Percentiles rank a stretch among this genome's conserved stretches.
These are phyloP conservation scores for Zasmidium citrigriseum DNA, from an alignment of 2,329 filamentous ascomycete species.

Conservation along the genomic window DNA sequence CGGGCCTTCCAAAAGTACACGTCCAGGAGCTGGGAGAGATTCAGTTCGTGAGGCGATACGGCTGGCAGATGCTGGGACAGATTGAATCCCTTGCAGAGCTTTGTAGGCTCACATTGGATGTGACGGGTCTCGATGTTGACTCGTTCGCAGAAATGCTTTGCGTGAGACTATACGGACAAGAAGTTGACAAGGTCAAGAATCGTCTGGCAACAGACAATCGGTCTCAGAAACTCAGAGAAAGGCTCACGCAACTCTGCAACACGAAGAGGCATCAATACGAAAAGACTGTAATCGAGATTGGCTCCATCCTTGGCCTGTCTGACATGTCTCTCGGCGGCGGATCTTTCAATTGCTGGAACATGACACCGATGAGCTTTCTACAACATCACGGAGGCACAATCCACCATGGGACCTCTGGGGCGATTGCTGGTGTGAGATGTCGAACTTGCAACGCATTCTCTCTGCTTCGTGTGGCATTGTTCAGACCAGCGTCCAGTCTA, in stretches of 20 bases:
- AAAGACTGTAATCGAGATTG: neutral
- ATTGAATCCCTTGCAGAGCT: neutral
- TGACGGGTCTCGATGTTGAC: neutral
- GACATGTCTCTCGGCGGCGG: neutral
- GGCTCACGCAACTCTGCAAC: neutral
- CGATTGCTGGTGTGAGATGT: too few species aligned
- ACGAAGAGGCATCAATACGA: neutral
- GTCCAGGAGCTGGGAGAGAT: neutral
- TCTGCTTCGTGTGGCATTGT: too few species aligned
- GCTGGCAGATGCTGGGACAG: neutral
- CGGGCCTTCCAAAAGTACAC: neutral
- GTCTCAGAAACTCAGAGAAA: neutral
- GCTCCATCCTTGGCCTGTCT: neutral
- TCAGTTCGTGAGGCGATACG: neutral
- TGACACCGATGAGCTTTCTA: neutral
- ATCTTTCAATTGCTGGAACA: too few species aligned
- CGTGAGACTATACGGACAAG: neutral
- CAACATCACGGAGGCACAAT: too few species aligned
- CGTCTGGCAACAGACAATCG: neutral
- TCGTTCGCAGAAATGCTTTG: neutral
- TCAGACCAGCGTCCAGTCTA: too few species aligned
- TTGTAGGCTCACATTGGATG: neutral
- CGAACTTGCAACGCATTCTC: too few species aligned
- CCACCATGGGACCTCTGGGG: too few species aligned
- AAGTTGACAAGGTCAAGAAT: neutral